Evolutionary conservation across 2,329 filamentous ascomycete species (phyloP).

Genomic region (Penicillium sp.): DNA sequence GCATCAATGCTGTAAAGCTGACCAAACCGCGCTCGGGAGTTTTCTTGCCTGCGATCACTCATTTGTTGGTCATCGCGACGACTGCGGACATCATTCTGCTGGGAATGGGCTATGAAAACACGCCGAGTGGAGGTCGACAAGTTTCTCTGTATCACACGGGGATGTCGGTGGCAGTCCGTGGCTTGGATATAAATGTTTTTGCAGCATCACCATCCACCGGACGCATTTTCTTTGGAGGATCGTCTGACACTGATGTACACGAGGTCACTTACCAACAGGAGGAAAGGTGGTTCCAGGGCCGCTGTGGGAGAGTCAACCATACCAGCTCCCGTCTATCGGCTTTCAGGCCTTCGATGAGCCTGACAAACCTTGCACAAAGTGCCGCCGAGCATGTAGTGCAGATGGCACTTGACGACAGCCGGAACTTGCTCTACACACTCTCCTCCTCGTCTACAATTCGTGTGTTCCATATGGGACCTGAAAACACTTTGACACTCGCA

Average conservation of each 20-base stretch:
- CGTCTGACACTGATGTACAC: conserved; percentile 78
- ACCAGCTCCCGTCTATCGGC: conserved; percentile 70
- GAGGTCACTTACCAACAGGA: conserved; percentile 96
- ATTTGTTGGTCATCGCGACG: conserved; percentile 86
- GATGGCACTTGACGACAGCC: conserved; percentile 83
- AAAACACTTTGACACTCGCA: conserved; percentile 50
- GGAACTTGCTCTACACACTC: conserved; percentile 85
- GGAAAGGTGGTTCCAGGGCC: conserved; percentile 91
- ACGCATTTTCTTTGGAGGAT: conserved; percentile 88
- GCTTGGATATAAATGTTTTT: conserved; percentile 73
- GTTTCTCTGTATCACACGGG: conserved; percentile 84
- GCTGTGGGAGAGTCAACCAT: conserved; percentile 86
- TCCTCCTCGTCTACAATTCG: conserved; percentile 85
- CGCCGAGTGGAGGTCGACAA: conserved; percentile 64
- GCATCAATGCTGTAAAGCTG: conserved; percentile 86
- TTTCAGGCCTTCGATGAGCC: conserved; percentile 41
- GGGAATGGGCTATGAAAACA: conserved; percentile 69
- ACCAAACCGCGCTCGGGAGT: conserved; percentile 81
- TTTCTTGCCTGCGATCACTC: conserved; percentile 80
- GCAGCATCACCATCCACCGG: conserved; percentile 74
- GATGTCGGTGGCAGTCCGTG: conserved; percentile 75
- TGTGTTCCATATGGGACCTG: conserved; percentile 78
- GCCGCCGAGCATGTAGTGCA: conserved; percentile 65
- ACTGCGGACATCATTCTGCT: conserved; percentile 79
- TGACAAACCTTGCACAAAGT: conserved; percentile 35